phyloP scores from a whole-genome alignment of 129 eudicot species.

The Apium graveolens region DNA sequence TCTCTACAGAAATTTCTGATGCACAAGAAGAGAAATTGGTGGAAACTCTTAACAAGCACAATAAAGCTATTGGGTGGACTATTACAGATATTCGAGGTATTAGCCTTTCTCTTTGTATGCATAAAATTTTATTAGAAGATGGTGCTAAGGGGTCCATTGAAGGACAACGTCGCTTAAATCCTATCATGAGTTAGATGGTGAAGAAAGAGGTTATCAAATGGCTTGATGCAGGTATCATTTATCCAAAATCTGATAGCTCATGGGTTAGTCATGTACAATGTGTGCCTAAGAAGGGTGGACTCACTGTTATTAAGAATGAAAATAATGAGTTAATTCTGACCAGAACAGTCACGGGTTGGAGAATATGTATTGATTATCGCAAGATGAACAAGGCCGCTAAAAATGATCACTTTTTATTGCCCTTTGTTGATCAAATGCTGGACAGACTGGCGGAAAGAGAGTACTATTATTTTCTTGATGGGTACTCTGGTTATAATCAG shows the following conservation, averaged over 20 bases:
- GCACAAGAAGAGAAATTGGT: too few relatives aligned
- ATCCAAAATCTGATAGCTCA: too few relatives aligned
- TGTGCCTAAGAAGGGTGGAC: too few relatives aligned
- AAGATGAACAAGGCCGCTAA: not conserved
- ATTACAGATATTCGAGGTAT: not conserved
- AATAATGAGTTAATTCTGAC: too few relatives aligned
- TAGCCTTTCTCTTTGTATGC: not conserved
- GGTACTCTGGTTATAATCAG: not conserved
- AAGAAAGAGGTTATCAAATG: not conserved
- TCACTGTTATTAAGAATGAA: too few relatives aligned
- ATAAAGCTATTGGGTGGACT: not conserved
- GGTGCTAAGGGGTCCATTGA: not conserved
- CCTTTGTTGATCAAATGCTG: not conserved
- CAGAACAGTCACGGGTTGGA: not conserved
- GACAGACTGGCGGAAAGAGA: not conserved
- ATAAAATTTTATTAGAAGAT: not conserved
- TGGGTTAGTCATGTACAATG: too few relatives aligned
- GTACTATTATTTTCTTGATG: not conserved
- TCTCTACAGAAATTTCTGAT: too few relatives aligned
- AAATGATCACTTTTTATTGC: too few relatives aligned
- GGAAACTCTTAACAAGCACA: not conserved
- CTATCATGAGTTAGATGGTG: not conserved
- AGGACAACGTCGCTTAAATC: not conserved
- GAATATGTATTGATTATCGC: not conserved
- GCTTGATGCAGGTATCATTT: too few relatives aligned